A percentile compares a stretch with the other conserved stretches of the same genome.
These are phyloP conservation scores for Alternaria sp. DNA, from an alignment of 2,329 filamentous ascomycete genomes.

Conservation along the genomic window DNA sequence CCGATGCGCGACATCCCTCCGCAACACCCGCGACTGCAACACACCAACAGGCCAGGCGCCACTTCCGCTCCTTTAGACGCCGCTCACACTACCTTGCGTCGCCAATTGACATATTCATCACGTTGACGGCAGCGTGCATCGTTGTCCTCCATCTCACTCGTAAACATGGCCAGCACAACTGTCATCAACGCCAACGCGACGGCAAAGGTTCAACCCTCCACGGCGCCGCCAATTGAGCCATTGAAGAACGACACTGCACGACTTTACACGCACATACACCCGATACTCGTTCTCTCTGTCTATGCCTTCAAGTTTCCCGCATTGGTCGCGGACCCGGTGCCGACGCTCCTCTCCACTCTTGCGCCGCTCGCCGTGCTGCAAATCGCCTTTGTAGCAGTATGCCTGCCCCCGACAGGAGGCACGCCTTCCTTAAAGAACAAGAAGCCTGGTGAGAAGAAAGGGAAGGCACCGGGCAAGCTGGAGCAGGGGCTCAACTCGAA, in stretches of 20 bases:
- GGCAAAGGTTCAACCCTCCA: slow-evolving; percentile 27
- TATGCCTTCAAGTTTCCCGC: slow-evolving; percentile 68
- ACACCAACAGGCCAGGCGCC: slow-evolving; percentile 23
- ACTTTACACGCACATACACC: slow-evolving; percentile 70
- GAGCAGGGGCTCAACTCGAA: slow-evolving; percentile 35
- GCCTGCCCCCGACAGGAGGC: slow-evolving; percentile 61
- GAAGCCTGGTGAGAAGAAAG: slow-evolving; percentile 51
- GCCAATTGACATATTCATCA: background rate
- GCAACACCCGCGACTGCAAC: slow-evolving; percentile 13
- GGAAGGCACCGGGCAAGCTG: slow-evolving; percentile 27
- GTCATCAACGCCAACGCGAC: slow-evolving; percentile 29
- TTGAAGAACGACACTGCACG: slow-evolving; percentile 57
- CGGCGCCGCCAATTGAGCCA: slow-evolving; percentile 53
- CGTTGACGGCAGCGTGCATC: background rate
- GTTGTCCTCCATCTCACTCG: background rate
- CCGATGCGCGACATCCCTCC: slow-evolving; percentile 19
- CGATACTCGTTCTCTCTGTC: slow-evolving; percentile 68
- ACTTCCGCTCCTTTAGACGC: slow-evolving; percentile 23
- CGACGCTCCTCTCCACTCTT: slow-evolving; percentile 66
- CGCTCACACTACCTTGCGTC: background rate
- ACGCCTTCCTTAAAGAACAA: slow-evolving; percentile 58
- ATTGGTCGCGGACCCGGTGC: slow-evolving; percentile 73
- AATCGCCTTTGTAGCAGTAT: slow-evolving; percentile 62
- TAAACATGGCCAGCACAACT: slow-evolving; percentile 34
- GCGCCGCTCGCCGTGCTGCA: slow-evolving; percentile 70